Evolutionary conservation across 2,329 filamentous ascomycete species (phyloP), one percentile per base, ranked within the genome.

Genomic region (Colletotrichum lini): DNA sequence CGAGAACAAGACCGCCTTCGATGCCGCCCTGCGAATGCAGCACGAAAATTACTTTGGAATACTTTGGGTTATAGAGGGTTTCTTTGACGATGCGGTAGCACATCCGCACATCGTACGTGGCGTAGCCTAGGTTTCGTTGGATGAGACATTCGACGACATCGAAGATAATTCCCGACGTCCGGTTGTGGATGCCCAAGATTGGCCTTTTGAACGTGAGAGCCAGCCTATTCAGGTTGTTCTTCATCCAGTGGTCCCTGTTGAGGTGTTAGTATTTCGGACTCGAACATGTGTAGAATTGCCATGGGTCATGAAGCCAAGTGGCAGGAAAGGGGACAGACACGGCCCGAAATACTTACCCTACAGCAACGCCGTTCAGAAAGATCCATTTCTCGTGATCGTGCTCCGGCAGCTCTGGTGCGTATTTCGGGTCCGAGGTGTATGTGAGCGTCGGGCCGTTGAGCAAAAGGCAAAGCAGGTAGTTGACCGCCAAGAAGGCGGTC

Each of bases 1-100:
- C 93, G 7, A 95, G 81, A 5, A 94, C 90, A 62, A 95, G 82
- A 2, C 92, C 88, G 2, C 91, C 91, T 77, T 94, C 91, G 62
- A 96, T 94, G 15, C 88, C 93, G 4, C 94, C 94, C 79, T 96
- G 93, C 1, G 91, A 93, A 79, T 96, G 94, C 52, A 93, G 83
- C 71, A 96, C 89, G 64, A 96, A 88, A 44, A 96, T 83, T 4
- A 96, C 89, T 77, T 94, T 95, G 49, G 88, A 87, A 71, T 91
- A 89, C n/a, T 84, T 78, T 0, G 87, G 86, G 68, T 92, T 85
- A 74, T 92, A 88, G 8, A 95, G 84, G 38, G 88, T 87, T 40
- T 88, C 82, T 78, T 93, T 92, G 73, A 95, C 82, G 21, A 88
- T 83, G 70, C 84, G 83, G 74, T 90, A 91, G 78, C 92, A 92